Evolutionary conservation across 164 flowering plant species (phyloP), one percentile per base, ranked within the genome.

Genomic region (Warburgia ugandensis): DNA sequence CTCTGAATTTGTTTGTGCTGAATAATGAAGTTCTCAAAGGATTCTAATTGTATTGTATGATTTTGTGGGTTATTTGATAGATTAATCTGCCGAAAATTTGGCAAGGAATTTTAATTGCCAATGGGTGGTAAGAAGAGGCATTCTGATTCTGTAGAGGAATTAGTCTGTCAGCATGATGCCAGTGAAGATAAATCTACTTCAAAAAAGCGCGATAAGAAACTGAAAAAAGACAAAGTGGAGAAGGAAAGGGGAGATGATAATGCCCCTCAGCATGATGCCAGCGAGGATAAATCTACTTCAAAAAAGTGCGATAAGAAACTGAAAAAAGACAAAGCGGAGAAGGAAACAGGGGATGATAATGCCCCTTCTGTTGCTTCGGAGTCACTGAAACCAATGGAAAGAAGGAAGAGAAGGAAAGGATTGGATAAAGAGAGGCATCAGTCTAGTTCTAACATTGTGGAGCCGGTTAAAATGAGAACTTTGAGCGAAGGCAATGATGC

Each of bases 361-460:
- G 56, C 48, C 12, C 30, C 51, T 45, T 6, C 28, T 2, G 37
- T 47, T 4, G 1, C 19, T 8, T 38, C 53, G 25, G 32, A 19
- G 19, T 67, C 75, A 1, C 27, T 60, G 3, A 79, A 76, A 35
- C 83, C 89, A 3, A 91, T 91, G 98, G 98, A 91, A 68, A 79
- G 79, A 46, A 71, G 55, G 68, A 92, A 92, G 79, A 75, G 76
- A 44, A 74, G 90, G 45, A 88, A 79, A 62, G 61, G 66, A 27
- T 37, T 76, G 44, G 94, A 78, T 67, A 92, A 92, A 66, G 73
- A 64, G 54, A 68, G 61, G 39, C 82, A 65, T 50, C 46, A 17
- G 1, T 50, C 48, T 32, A 47, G 59, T 26, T 46, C 63, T 5
- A 63, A 58, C 2, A 50, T 30, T n/a, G 46, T 29, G 28, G 70